Evolutionary conservation across 2,329 filamentous ascomycete species (phyloP).

Genomic region (Penicillium sp.): DNA sequence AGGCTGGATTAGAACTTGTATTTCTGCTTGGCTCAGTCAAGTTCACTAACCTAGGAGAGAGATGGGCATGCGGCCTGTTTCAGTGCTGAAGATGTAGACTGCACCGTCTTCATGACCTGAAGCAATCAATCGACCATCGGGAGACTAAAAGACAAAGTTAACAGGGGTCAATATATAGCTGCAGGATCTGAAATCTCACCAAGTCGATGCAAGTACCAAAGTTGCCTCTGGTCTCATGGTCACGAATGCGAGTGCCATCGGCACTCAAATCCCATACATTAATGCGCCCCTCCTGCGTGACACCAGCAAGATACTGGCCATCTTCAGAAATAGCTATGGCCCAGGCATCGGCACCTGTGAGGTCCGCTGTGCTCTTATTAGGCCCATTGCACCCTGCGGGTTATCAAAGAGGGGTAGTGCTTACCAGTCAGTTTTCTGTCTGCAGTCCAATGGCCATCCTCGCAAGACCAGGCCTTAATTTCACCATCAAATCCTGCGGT

Average conservation of each 20-base stretch:
- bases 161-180: background rate
- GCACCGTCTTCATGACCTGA: conserved; percentile 90
- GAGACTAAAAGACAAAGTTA: conserved; percentile 43
- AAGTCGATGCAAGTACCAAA: conserved; percentile 89
- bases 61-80: conserved; percentile 78
- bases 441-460: conserved; percentile 55
- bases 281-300: conserved; percentile 81
- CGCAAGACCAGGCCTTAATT: conserved; percentile 73
- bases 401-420: conserved; percentile 12
- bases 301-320: conserved; percentile 80
- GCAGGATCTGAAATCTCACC: conserved; percentile 38
- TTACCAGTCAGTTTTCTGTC: conserved; percentile 47
- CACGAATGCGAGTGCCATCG: conserved; percentile 62
- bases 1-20: conserved; percentile 15
- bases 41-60: conserved; percentile 67
- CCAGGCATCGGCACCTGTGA: conserved; percentile 69
- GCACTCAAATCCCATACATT: conserved; percentile 77
- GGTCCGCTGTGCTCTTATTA: conserved; percentile 12
- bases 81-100: conserved; percentile 93
- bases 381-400: background rate
- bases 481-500: conserved; percentile 89
- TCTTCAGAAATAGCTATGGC: conserved; percentile 81
- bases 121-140: conserved; percentile 79
- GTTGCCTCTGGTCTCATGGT: conserved; percentile 89
- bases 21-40: background rate